Evolutionary conservation across 345 rosid genomes (phyloP).

Genomic region (Arabis hirsuta): DNA sequence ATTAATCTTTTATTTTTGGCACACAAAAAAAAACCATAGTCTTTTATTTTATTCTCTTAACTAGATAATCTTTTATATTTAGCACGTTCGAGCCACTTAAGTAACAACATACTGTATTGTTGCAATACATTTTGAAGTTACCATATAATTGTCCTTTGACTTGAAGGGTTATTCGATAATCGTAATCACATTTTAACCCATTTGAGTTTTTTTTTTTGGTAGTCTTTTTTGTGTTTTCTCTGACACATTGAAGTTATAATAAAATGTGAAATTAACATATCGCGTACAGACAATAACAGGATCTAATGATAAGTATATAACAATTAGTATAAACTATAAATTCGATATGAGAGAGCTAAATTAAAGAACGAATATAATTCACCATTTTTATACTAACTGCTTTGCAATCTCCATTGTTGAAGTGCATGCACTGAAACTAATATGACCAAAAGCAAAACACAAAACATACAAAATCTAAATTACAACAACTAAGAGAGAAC

Average conservation of each 20-base stretch:
- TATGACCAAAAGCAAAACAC: constrained; percentile 23
- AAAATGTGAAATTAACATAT: background rate
- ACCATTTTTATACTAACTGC: constrained; percentile 16
- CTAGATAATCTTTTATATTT: constrained; percentile 26
- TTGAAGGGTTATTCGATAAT: constrained; percentile 11
- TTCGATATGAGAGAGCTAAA: background rate
- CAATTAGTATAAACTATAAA: constrained; percentile 11
- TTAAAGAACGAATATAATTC: background rate
- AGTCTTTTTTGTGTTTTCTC: background rate
- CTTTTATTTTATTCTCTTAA: background rate
- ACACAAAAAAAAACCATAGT: background rate
- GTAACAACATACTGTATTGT: background rate
- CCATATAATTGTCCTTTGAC: constrained; percentile 15
- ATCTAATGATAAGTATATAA: constrained; percentile 6
- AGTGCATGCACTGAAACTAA: constrained; percentile 20
- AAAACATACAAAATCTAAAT: constrained; percentile 31
- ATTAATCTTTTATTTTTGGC: constrained; percentile 7
- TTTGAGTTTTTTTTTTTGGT: background rate
- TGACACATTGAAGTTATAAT: background rate
- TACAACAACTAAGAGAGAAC: background rate
- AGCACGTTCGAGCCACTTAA: constrained; percentile 26
- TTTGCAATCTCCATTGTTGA: background rate
- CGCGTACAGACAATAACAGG: background rate
- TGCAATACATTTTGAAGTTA: background rate
- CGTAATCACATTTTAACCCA: constrained; percentile 5